Conservation (phyloP, 495 filamentous ascomycete genomes). For the Penicillium verhagenii region DNA sequence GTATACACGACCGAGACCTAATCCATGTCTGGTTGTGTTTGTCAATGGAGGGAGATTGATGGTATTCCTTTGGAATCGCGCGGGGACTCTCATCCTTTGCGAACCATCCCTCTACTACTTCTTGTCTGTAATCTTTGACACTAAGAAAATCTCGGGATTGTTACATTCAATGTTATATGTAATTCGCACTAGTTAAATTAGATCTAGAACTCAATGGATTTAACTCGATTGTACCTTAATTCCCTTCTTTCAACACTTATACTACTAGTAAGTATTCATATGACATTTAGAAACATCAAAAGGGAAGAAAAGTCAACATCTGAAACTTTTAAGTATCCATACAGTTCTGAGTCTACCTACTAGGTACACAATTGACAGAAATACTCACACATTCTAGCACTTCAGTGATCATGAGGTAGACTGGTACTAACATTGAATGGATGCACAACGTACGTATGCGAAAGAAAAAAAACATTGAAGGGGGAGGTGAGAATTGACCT, state of each 20-base stretch:
- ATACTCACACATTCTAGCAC: no score
- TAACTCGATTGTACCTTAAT: not conserved
- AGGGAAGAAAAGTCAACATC: no score
- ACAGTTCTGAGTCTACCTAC: no score
- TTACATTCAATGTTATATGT: constrained; percentile 20
- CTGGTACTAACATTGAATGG: no score
- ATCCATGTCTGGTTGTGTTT: constrained; percentile 52
- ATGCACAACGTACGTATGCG: no score
- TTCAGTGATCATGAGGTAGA: no score
- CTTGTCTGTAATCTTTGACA: constrained; percentile 15
- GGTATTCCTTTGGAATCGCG: constrained; percentile 23
- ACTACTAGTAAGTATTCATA: not conserved
- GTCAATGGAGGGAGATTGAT: constrained; percentile 51
- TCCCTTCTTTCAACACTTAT: not conserved
- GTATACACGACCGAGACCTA: constrained; percentile 50
- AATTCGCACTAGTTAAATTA: not conserved
- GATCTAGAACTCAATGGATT: not conserved
- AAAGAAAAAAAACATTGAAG: no score
- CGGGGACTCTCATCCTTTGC: constrained; percentile 31
- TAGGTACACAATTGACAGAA: no score
- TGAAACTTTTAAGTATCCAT: no score
- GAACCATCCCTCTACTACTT: constrained; percentile 27
- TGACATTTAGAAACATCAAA: not conserved
- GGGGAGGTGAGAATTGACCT: no score
- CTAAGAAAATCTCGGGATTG: constrained; percentile 20